phyloP scores from a whole-genome alignment of 345 rosid species.

The Lenwebbia sp. region DNA sequence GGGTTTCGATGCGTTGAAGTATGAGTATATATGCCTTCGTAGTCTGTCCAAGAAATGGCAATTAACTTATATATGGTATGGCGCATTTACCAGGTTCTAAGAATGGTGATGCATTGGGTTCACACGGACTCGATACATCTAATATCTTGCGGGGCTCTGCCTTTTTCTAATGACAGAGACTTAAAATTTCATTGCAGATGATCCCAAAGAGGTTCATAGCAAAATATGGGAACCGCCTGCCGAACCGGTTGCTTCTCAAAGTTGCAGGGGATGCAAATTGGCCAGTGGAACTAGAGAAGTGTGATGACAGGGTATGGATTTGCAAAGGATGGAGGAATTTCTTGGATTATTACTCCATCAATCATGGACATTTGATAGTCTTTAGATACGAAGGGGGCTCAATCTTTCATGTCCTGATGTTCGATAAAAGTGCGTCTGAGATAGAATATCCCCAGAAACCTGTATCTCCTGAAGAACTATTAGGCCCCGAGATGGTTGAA shows the following conservation, averaged over 20 bases:
- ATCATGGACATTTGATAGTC: neutral
- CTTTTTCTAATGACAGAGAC: neutral
- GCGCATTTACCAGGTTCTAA: neutral
- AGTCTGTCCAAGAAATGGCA: neutral
- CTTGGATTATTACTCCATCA: neutral
- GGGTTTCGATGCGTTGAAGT: neutral
- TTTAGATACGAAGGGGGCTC: neutral
- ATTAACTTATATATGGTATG: too few relatives aligned
- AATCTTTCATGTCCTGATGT: neutral
- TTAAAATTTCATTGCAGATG: neutral
- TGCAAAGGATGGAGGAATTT: slow-evolving; percentile 1
- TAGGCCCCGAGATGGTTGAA: neutral
- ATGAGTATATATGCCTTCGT: neutral
- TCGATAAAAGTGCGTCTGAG: neutral
- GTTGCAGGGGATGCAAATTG: neutral
- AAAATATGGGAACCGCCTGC: neutral
- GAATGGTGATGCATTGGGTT: neutral
- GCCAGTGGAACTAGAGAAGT: neutral
- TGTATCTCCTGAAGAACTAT: neutral
- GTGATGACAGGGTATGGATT: neutral
- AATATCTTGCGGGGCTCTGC: neutral
- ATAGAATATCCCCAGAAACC: neutral
- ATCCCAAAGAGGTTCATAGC: neutral
- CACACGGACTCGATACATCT: neutral
- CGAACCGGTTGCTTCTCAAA: neutral